Evolutionary conservation across 2,329 filamentous ascomycete species (phyloP), one percentile per base, ranked within the genome.

Genomic region (Neodidymelliopsis sp.): DNA sequence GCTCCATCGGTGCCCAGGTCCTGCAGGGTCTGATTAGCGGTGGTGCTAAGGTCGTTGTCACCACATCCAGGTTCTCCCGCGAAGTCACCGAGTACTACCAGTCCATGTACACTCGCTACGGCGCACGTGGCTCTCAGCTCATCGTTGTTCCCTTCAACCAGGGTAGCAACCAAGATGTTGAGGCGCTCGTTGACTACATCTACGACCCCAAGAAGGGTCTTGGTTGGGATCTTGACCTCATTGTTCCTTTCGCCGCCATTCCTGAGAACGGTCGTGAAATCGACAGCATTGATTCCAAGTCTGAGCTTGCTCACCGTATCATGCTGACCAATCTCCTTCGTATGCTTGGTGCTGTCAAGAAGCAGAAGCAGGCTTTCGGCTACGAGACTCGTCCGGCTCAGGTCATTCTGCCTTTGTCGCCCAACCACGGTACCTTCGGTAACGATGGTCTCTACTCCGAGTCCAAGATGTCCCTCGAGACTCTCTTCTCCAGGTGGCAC

Each of bases 61-160:
- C 94, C 11, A 99, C 94, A 13, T 96, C 90, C 69, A 87, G 94
- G 62, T 99, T 94, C 81, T 99, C 94, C 12, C 90, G 91, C 34
- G 89, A 97, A 74, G 94, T 99, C 48, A 99, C 94, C 5, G 94
- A 99, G 78, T 99, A 97, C 79, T 99, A 99, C 78, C 94, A 99
- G 77, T 87, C 91, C 48, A 97, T 99, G 89, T 99, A 99, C 75
- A 89, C 92, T 56, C 89, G 92, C 53, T 96, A 89, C 67, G 94
- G 94, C 67, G 90, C 91, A 53, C 89, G 91, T 59, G 94, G 94
- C 58, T 97, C 94, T 49, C 92, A 97, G 77, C 87, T 99, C 46
- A 91, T 99, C 29, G 94, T 99, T 45, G 95, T 97, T 45, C 94
- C 95, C 38, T 99, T 99, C 84, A 99, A 99, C 76, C 92, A 97